A percentile compares a stretch with the other conserved stretches of the same genome.
Conservation (phyloP, 805 yeast species). For the Vanderwaltozyma verrucispora region DNA sequence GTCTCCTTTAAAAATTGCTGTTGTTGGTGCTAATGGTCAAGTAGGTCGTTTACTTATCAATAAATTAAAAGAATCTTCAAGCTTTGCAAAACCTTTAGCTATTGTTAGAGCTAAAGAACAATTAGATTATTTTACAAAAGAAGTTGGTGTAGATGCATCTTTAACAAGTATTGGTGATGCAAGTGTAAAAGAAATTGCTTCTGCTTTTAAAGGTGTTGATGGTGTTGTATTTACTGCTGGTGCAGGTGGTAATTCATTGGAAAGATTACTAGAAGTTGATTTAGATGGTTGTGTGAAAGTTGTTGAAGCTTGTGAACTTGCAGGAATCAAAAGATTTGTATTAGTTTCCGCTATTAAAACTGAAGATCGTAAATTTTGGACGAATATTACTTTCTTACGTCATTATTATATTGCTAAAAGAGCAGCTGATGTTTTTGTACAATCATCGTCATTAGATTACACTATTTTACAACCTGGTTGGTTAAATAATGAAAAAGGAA, state of each 20-base stretch:
- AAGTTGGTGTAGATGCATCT: conserved; percentile 30
- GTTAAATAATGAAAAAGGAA: conserved; percentile 20
- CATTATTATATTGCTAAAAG: conserved; percentile 51
- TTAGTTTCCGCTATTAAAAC: conserved; percentile 49
- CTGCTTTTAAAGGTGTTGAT: conserved; percentile 36
- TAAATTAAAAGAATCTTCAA: conserved; percentile 23
- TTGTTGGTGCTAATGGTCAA: conserved; percentile 55
- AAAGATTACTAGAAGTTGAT: conserved; percentile 41
- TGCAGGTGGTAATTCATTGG: conserved; percentile 45
- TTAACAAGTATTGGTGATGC: conserved; percentile 33
- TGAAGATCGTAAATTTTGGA: conserved; percentile 38
- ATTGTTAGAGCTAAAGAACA: conserved; percentile 40
- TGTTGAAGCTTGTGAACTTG: conserved; percentile 42
- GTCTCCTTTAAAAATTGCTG: conserved; percentile 28
- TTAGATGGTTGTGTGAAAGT: conserved; percentile 51
- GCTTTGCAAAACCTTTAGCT: conserved; percentile 29
- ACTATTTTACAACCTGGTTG: conserved; percentile 49
- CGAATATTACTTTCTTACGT: conserved; percentile 28
- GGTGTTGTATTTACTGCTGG: conserved; percentile 56
- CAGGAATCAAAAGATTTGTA: conserved; percentile 36
- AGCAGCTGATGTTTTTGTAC: conserved; percentile 43
- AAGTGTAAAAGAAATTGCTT: conserved; percentile 27
- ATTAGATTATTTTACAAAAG: conserved; percentile 28
- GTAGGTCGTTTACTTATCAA: conserved; percentile 40
- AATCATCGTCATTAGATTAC: conserved; percentile 35